Base-by-base conservation (phyloP, 495 filamentous ascomycete species). In the Evansstolkia leycettana region DNA sequence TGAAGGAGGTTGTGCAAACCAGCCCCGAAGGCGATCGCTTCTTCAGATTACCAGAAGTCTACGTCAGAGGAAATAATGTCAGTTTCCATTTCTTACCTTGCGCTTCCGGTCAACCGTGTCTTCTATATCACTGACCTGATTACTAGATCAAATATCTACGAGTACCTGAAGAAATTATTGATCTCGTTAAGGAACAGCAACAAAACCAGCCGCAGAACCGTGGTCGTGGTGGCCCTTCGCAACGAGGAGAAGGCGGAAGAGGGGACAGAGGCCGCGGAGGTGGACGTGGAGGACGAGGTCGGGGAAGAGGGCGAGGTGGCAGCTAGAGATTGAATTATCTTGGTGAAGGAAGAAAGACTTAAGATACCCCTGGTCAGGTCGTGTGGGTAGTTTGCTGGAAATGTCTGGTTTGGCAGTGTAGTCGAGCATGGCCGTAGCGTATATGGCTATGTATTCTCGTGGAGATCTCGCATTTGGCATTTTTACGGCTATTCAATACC, bases 1-100 rank as follows among this genome's bases (percentile, higher is more conserved):
- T 98, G 53, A 88, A 88, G 52, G 90, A 95, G 50, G 92, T 98
- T 7, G 83, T 96, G n/a, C 88, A 95, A 62, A 98, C 90, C 5
- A 92, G 82, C 48, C 75, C 88, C 17, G 92, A 96, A 40, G 90
- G 88, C 23, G 87, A 96, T 55, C 84, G 79, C 43, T 98, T 98
- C 59, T 83, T 82, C 52, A 72, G 82, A 46, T 60, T 96, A 47
- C 80, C 85, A 16, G 90, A 98, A 55, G 86, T 89, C 31, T 98
- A 98, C 56, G 82, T 98, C 26, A 77, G 92, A 44, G 90, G 90
- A 31, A 98, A 94, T 56, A 96, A 95, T 55, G 90, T 96, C 65
- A 34, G 75, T 58, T 36, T 14, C n/a, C n/a, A n/a, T 34, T 14
- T 33, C 23, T n/a, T 16, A 7, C 18, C 18, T 17, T 17, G 14